Conservation (phyloP, 306 rosid species). For the Ochetophila trinervis region DNA sequence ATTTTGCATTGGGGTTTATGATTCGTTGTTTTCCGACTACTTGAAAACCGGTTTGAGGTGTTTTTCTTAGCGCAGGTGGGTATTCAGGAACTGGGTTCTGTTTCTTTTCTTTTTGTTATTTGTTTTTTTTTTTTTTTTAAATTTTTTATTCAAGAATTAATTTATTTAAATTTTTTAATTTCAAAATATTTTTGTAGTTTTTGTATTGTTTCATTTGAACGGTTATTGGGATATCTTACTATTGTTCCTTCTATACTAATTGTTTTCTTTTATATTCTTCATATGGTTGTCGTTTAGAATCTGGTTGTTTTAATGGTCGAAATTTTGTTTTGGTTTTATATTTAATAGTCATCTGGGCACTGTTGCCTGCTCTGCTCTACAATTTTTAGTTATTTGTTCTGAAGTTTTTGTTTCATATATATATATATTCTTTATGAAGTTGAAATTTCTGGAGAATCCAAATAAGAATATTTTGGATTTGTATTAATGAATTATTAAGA, state of each 20-base stretch:
- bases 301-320: neutral
- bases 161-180: neutral
- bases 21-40: neutral
- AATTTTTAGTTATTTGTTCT: neutral
- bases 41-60: neutral
- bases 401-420: too few species aligned
- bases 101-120: neutral
- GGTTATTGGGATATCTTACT: neutral
- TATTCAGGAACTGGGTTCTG: slow-evolving; percentile 10
- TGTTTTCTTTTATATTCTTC: neutral
- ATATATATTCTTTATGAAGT: neutral
- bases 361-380: neutral
- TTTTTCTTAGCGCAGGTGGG: slow-evolving; percentile 1
- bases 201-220: neutral
- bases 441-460: too few species aligned
- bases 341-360: neutral
- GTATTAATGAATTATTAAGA: too few species aligned
- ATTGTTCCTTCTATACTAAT: neutral
- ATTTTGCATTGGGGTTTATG: neutral
- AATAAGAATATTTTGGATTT: too few species aligned
- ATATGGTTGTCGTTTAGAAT: too few species aligned
- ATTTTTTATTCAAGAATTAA: neutral
- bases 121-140: neutral
- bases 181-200: neutral
- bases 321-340: neutral